Conservation (phyloP, 2,329 filamentous ascomycete species). For the Zasmidium cellare region DNA sequence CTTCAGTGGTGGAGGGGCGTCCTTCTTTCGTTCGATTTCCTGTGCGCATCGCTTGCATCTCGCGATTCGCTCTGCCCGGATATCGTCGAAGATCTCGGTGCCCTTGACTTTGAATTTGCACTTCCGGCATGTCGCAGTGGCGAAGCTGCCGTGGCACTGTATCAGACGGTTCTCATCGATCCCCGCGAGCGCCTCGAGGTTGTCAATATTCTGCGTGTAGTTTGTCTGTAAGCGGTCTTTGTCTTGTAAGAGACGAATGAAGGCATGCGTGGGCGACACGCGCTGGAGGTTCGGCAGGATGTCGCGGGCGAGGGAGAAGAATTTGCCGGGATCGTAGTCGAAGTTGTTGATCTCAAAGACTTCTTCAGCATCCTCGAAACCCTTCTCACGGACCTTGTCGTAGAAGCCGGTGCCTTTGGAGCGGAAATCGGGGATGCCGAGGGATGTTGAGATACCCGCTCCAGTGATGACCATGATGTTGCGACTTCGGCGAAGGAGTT, state of each 20-base stretch:
- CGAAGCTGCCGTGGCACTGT: conserved; percentile 96
- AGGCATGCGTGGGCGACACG: conserved; percentile 89
- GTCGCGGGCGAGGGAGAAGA: conserved; percentile 88
- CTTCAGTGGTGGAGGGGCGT: conserved; percentile 35
- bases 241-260: conserved; percentile 85
- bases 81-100: conserved; percentile 75
- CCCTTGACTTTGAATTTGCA: conserved; percentile 75
- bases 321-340: conserved; percentile 79
- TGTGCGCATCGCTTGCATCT: conserved; percentile 71
- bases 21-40: conserved; percentile 51
- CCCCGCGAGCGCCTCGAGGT: conserved; percentile 78
- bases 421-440: conserved; percentile 95
- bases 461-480: conserved; percentile 95
- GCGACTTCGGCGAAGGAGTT: conserved; percentile 68
- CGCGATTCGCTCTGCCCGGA: conserved; percentile 74
- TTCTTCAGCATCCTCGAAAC: conserved; percentile 75
- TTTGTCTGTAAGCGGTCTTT: conserved; percentile 90
- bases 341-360: conserved; percentile 93
- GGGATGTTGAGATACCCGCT: conserved; percentile 92
- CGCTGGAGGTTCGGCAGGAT: conserved; percentile 74
- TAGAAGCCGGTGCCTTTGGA: conserved; percentile 93
- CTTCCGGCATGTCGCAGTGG: conserved; percentile 83
- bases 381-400: conserved; percentile 76
- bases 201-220: conserved; percentile 99
- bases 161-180: conserved; percentile 79